Evolutionary conservation across 805 yeast species (phyloP), one percentile per base, ranked within the genome.

Genomic region (Pichia manshurica): DNA sequence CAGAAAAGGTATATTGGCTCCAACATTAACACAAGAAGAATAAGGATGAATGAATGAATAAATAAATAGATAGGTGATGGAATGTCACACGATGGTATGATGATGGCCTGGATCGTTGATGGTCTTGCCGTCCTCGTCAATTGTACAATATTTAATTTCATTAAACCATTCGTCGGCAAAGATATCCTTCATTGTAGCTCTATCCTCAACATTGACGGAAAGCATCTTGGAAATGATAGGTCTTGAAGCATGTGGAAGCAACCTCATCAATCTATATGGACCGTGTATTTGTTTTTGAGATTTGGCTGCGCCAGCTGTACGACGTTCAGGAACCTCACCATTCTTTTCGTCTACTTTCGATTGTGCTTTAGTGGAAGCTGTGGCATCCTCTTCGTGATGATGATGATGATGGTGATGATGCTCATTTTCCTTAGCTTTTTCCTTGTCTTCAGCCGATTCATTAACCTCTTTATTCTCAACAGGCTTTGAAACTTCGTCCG

Each of bases 171-270:
- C 84, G 63, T 86, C 93, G 21, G 68, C 65, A 50, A 81, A 68
- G 9, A 86, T 75, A 29, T 84, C 89, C 28, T 75, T 75, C 59
- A 86, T 66, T 1, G 85, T 75, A 1, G 89, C 87, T 58, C 95
- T 74, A 49, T 73, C 68, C 1, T 49, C 48, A 10, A 84, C 81
- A 53, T 84, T 87, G 15, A 83, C 70, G 44, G 72, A 72, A 23
- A 86, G 65, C 81, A 86, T 84, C 49, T 67, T 72, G 21, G 84
- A 81, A 28, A 86, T 71, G 10, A 86, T 70, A 12, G 91, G 93
- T 64, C 95, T 75, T 15, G 93, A 71, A 7, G 91, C 89, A 63
- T 86, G 95, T 4, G 95, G 95, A 33, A 86, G 66, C 44, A 86
- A 68, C 66, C 95, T 77, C 82, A 86, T 78, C 54, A 86, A 68